phyloP scores from a whole-genome alignment of 2,329 filamentous ascomycete genomes.

The Aspergillus neoniger region DNA sequence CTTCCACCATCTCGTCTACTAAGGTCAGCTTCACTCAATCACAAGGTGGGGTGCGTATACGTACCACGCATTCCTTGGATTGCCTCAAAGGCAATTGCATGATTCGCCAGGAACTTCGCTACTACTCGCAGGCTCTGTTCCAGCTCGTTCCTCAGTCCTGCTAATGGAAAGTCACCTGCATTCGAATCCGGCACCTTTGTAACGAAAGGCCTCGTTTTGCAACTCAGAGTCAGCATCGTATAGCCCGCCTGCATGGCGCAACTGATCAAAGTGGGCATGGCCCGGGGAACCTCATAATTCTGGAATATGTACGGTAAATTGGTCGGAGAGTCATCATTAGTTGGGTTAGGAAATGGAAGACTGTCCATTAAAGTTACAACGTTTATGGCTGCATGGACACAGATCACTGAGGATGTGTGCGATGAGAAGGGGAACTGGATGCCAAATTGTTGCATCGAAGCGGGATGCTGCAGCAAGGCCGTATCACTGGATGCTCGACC shows the following conservation, averaged over 20 bases:
- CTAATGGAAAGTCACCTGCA: conserved; percentile 1
- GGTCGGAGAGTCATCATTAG: conserved; percentile 7
- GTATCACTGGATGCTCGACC: background rate
- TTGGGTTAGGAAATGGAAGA: conserved; percentile 26
- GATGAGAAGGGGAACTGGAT: conserved; percentile 25
- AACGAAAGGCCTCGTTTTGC: conserved; percentile 18
- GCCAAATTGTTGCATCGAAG: conserved; percentile 2
- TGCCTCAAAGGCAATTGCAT: conserved; percentile 27
- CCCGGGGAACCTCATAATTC: conserved; percentile 22
- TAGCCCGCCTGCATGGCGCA: conserved; percentile 30
- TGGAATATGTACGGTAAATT: conserved; percentile 8
- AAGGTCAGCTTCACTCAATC: background rate
- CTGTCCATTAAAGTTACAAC: conserved; percentile 30
- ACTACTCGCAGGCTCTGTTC: conserved; percentile 23
- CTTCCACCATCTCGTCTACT: conserved; percentile 1
- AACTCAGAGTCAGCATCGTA: conserved; percentile 31
- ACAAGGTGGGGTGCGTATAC: background rate
- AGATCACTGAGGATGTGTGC: conserved; percentile 29
- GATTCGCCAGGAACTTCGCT: conserved; percentile 22
- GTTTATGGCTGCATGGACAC: conserved; percentile 30
- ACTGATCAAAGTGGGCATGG: conserved; percentile 32
- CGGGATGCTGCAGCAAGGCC: background rate
- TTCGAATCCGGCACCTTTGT: background rate
- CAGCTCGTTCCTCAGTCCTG: conserved; percentile 23
- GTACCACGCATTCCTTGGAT: conserved; percentile 25